Conservation (phyloP, 2,329 filamentous ascomycete species). For the Exophiala dermatitidis region DNA sequence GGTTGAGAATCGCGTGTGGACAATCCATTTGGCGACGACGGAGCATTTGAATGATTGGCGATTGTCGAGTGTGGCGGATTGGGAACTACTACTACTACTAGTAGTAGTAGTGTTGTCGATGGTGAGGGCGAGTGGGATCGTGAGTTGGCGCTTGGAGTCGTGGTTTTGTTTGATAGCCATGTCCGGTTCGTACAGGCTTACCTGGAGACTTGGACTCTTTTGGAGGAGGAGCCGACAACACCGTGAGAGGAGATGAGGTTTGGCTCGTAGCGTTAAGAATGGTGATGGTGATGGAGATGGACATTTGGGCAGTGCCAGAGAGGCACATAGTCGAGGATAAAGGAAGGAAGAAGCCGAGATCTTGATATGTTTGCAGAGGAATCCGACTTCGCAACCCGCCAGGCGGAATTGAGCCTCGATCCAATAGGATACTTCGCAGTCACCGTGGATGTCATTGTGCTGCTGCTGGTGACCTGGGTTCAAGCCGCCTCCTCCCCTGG, state of each 20-base stretch:
- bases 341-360: slow-evolving; percentile 1
- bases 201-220: slow-evolving; percentile 10
- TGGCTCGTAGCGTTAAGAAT: slow-evolving; percentile 7
- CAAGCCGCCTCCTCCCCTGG: slow-evolving; percentile 7
- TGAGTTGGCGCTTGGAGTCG: slow-evolving; percentile 11
- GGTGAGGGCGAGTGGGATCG: slow-evolving; percentile 12
- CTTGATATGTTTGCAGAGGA: slow-evolving; percentile 8
- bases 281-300: neutral
- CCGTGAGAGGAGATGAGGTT: slow-evolving; percentile 16
- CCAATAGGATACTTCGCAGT: slow-evolving; percentile 21
- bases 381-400: slow-evolving; percentile 12
- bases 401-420: slow-evolving; percentile 17
- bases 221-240: slow-evolving; percentile 5
- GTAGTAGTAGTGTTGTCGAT: slow-evolving; percentile 1
- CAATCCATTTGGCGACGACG: slow-evolving; percentile 15
- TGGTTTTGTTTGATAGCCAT: slow-evolving; percentile 1
- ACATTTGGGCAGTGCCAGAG: slow-evolving; percentile 1
- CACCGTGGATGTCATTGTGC: slow-evolving; percentile 1
- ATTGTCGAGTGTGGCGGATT: slow-evolving; percentile 1
- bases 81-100: neutral
- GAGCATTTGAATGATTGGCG: slow-evolving; percentile 20
- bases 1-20: slow-evolving; percentile 13
- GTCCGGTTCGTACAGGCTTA: slow-evolving; percentile 12
- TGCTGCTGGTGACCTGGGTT: slow-evolving; percentile 1
- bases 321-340: slow-evolving; percentile 10